Percentiles rank a stretch among this genome's conserved stretches.
phyloP scores from a whole-genome alignment of 768 basidiomycete species.

The Mycena epipterygia region DNA sequence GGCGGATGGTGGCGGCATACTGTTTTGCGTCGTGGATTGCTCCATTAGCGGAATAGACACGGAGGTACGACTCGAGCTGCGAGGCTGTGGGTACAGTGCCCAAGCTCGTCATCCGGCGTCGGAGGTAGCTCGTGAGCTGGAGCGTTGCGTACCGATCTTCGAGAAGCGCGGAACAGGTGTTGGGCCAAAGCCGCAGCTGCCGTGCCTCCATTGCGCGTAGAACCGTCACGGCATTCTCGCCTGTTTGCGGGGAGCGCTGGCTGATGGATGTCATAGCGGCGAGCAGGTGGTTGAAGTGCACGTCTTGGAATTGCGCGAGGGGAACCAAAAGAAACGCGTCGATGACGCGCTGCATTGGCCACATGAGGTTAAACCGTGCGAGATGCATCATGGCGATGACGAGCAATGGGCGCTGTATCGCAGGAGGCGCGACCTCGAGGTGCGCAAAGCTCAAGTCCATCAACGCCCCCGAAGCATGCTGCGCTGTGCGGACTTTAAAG shows the following conservation, averaged over 20 bases:
- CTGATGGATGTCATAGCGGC: conserved; percentile 61
- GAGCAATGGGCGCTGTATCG: conserved; percentile 58
- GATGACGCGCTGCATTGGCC: conserved; percentile 60
- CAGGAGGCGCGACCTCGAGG: conserved; percentile 46
- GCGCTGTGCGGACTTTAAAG: conserved; percentile 59
- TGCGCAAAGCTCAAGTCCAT: conserved; percentile 60
- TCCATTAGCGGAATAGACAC: conserved; percentile 61
- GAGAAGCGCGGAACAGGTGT: conserved; percentile 61
- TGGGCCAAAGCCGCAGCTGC: conserved; percentile 53
- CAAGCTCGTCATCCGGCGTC: conserved; percentile 55
- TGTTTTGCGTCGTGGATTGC: conserved; percentile 55
- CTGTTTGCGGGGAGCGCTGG: conserved; percentile 53
- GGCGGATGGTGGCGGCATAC: conserved; percentile 57
- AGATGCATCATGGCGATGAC: conserved; percentile 64
- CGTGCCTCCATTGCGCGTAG: conserved; percentile 63
- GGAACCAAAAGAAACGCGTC: conserved; percentile 55
- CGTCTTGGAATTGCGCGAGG: conserved; percentile 41
- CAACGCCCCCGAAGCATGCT: conserved; percentile 59
- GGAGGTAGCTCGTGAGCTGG: conserved; percentile 63
- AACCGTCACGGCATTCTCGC: conserved; percentile 56
- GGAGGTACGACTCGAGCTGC: conserved; percentile 65
- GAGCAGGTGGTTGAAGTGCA: conserved; percentile 68
- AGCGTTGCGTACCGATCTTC: conserved; percentile 65
- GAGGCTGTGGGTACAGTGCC: conserved; percentile 53
- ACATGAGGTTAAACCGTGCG: conserved; percentile 61